These are phyloP conservation scores for Nicotiana undulata DNA, from an alignment of 257 asterid species.

Conservation along the genomic window DNA sequence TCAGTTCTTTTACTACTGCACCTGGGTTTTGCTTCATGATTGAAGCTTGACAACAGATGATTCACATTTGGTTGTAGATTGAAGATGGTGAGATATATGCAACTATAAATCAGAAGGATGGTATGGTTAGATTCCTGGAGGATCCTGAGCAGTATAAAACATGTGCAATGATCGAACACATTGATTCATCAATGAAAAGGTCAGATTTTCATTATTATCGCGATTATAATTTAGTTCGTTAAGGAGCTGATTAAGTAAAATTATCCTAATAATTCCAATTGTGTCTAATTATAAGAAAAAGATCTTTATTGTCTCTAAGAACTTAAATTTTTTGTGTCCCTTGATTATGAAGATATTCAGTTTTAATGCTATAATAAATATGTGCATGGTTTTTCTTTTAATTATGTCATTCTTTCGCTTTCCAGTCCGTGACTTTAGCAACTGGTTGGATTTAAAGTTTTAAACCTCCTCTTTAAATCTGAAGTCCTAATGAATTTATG, in stretches of 20 bases:
- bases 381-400: background rate
- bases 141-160: constrained; percentile 92
- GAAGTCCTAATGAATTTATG: background rate
- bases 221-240: background rate
- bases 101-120: constrained; percentile 92
- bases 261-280: background rate
- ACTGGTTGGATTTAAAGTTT: background rate
- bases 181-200: constrained; percentile 90
- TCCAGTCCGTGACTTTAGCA: background rate
- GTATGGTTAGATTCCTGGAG: constrained; percentile 97
- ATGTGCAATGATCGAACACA: constrained; percentile 77
- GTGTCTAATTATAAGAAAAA: background rate
- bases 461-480: background rate
- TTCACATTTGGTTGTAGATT: constrained; percentile 38
- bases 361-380: background rate
- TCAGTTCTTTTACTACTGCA: background rate
- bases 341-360: background rate
- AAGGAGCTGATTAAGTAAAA: background rate
- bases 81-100: constrained; percentile 94
- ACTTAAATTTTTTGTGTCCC: background rate
- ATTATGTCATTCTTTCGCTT: background rate
- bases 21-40: constrained; percentile 16
- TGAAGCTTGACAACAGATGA: constrained; percentile 9
- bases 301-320: background rate
- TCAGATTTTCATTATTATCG: constrained; percentile 11